These are phyloP conservation scores for Kockiozyma suomiensis DNA, from an alignment of 805 yeast genomes.

Conservation along the genomic window DNA sequence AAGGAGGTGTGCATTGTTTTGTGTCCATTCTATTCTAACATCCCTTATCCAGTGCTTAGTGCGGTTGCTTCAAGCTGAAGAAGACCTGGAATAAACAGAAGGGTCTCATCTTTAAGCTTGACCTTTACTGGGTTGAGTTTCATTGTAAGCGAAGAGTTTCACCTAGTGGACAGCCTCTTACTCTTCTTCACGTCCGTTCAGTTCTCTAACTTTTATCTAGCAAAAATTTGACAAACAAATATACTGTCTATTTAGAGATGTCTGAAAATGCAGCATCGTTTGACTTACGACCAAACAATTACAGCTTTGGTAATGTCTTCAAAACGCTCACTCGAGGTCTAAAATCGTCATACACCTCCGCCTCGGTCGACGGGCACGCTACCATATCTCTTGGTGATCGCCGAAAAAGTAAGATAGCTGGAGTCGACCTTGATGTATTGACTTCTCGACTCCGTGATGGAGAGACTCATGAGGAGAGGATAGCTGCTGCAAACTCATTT, in stretches of 20 bases:
- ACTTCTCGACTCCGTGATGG: conserved; percentile 11
- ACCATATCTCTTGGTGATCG: conserved; percentile 34
- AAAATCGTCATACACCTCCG: conserved; percentile 30
- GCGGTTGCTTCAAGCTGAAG: too few species aligned
- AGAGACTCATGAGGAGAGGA: conserved; percentile 40
- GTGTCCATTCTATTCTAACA: too few species aligned
- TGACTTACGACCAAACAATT: conserved; percentile 1
- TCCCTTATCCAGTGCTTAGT: too few species aligned
- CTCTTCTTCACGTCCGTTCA: too few species aligned
- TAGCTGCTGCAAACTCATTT: conserved; percentile 55
- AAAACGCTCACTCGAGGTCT: conserved; percentile 40
- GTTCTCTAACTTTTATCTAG: too few species aligned
- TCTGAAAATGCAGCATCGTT: neutral
- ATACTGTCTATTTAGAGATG: neutral
- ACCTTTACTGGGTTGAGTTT: too few species aligned
- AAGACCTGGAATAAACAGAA: too few species aligned
- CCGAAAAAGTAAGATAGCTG: conserved; percentile 29
- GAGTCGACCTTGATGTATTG: conserved; percentile 6
- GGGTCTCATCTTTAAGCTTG: too few species aligned
- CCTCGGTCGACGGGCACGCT: conserved; percentile 36
- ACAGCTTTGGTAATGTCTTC: conserved; percentile 37
- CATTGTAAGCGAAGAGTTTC: too few species aligned
- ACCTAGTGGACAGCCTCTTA: too few species aligned
- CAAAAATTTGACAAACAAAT: too few species aligned
- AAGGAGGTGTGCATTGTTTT: too few species aligned